Evolutionary conservation across 2,329 filamentous ascomycete species (phyloP).

Genomic region (Lachnellula hyalina): DNA sequence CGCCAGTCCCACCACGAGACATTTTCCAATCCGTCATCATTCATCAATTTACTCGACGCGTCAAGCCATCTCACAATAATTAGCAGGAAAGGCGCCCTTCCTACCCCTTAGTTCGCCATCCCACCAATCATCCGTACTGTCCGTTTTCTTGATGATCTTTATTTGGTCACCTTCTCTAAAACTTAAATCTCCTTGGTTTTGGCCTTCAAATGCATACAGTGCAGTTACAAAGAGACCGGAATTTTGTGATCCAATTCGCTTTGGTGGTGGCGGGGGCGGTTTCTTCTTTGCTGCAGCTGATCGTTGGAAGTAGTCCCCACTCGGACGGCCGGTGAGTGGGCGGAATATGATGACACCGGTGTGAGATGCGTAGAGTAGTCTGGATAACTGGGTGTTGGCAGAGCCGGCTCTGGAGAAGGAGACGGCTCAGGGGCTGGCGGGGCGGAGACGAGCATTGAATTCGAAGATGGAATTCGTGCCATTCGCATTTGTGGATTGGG

Average conservation of each 20-base stretch:
- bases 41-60: neutral
- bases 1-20: neutral
- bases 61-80: constrained; percentile 58
- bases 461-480: constrained; percentile 22
- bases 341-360: constrained; percentile 23
- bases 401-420: constrained; percentile 16
- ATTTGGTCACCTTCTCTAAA: constrained; percentile 77
- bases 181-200: constrained; percentile 63
- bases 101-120: constrained; percentile 67
- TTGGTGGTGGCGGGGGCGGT: constrained; percentile 64
- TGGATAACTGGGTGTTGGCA: constrained; percentile 13
- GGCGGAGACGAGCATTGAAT: constrained; percentile 10
- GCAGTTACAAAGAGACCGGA: constrained; percentile 51
- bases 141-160: constrained; percentile 70
- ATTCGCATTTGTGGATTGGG: constrained; percentile 16
- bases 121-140: constrained; percentile 84
- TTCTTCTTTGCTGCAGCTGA: constrained; percentile 57
- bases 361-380: constrained; percentile 25
- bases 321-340: constrained; percentile 26
- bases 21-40: neutral
- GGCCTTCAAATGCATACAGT: constrained; percentile 68
- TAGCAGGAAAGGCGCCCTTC: constrained; percentile 73
- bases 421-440: constrained; percentile 20
- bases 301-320: constrained; percentile 29
- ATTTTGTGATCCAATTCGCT: constrained; percentile 46